These are phyloP conservation scores for Vigna radiata DNA, from an alignment of 306 rosid genomes.

Conservation along the genomic window DNA sequence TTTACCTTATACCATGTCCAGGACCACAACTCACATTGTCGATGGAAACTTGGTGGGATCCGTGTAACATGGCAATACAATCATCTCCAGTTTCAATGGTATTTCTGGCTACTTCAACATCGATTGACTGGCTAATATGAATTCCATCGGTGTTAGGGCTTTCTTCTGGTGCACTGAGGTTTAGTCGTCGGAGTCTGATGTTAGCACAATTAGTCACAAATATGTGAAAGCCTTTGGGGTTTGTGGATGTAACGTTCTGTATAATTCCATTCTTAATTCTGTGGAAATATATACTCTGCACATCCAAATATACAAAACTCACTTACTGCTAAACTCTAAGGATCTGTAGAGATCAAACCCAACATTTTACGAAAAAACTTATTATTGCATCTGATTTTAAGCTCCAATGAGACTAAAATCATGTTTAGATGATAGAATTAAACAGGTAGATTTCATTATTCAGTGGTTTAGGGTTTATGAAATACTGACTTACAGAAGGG, in stretches of 20 bases:
- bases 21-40: conserved; percentile 46
- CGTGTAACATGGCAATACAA: conserved; percentile 55
- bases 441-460: too few species aligned
- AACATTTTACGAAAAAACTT: too few species aligned
- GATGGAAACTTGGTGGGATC: conserved; percentile 32
- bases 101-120: conserved; percentile 37
- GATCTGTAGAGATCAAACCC: too few species aligned
- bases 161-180: conserved; percentile 33
- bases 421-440: too few species aligned
- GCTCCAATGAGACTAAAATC: too few species aligned
- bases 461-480: neutral
- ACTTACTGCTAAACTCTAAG: neutral
- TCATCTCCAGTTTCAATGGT: conserved; percentile 52
- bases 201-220: conserved; percentile 48
- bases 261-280: conserved; percentile 40
- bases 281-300: conserved; percentile 50
- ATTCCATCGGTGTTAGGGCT: conserved; percentile 63
- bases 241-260: conserved; percentile 46
- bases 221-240: conserved; percentile 57
- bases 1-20: conserved; percentile 49
- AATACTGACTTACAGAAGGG: conserved; percentile 66
- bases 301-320: conserved; percentile 5
- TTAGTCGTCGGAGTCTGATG: conserved; percentile 45
- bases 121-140: conserved; percentile 47
- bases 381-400: too few species aligned